Percentiles rank a stretch among this genome's conserved stretches.
These are phyloP conservation scores for Narthecium ossifragum DNA, from an alignment of 106 monocot genomes.

Conservation along the genomic window DNA sequence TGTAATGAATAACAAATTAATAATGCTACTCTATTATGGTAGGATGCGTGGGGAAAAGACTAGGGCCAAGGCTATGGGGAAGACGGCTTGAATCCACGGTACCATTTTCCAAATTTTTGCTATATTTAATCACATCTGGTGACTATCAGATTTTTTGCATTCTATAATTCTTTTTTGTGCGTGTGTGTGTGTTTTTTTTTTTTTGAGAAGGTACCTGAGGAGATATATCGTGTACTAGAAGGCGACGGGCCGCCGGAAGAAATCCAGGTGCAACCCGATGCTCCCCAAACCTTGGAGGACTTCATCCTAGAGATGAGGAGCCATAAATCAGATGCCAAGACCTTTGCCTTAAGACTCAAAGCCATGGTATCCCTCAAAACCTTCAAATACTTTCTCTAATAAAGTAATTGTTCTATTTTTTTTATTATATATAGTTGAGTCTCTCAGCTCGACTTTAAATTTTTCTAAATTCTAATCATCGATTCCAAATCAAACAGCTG, in stretches of 20 bases:
- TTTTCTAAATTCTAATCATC: too few species aligned
- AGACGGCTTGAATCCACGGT: slow-evolving; percentile 30
- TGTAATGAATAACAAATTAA: too few species aligned
- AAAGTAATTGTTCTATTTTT: not conserved
- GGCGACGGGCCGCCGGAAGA: slow-evolving; percentile 9
- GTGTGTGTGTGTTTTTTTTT: too few species aligned
- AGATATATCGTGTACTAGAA: slow-evolving; percentile 39
- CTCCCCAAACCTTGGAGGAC: slow-evolving; percentile 49
- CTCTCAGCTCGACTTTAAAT: too few species aligned
- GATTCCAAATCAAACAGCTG: too few species aligned
- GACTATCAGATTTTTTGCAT: not conserved
- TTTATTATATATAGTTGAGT: too few species aligned
- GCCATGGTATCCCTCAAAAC: slow-evolving; percentile 40
- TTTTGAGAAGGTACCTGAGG: slow-evolving; percentile 51
- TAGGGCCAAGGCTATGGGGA: slow-evolving; percentile 40
- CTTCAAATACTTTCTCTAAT: too few species aligned
- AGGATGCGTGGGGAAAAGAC: slow-evolving; percentile 54
- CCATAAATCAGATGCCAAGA: slow-evolving; percentile 39
- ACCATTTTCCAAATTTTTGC: not conserved
- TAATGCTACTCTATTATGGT: too few species aligned
- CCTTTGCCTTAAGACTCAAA: slow-evolving; percentile 58
- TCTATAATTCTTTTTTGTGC: too few species aligned
- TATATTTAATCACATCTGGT: not conserved
- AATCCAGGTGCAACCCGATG: slow-evolving; percentile 5
- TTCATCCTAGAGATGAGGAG: slow-evolving; percentile 52